These are phyloP conservation scores for Trametes cinnabarina DNA, from an alignment of 768 basidiomycete species.

Conservation along the genomic window DNA sequence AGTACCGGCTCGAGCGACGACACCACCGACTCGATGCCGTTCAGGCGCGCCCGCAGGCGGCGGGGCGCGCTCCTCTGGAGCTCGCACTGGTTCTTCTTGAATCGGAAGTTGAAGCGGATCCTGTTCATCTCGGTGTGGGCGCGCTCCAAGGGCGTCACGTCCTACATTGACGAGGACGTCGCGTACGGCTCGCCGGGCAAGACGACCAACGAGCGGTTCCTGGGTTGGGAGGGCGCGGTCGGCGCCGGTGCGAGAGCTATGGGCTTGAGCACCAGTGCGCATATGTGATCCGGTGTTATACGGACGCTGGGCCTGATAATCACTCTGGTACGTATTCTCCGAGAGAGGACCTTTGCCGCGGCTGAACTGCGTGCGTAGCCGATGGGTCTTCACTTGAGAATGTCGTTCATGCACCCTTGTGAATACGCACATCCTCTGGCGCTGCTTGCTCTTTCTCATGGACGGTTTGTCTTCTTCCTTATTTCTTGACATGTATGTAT, in stretches of 20 bases:
- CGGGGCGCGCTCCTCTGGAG: conserved; percentile 90
- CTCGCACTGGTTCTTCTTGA: conserved; percentile 96
- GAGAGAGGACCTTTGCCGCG: background rate
- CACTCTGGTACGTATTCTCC: background rate
- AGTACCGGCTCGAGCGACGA: conserved; percentile 30
- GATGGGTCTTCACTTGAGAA: background rate
- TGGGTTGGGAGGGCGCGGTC: conserved; percentile 73
- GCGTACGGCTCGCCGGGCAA: conserved; percentile 32
- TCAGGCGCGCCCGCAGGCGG: conserved; percentile 48
- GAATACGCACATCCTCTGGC: conserved; percentile 3
- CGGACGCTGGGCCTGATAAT: background rate
- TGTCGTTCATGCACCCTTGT: background rate
- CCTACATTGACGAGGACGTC: conserved; percentile 41
- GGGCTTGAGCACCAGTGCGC: conserved; percentile 47
- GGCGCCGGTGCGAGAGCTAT: conserved; percentile 84
- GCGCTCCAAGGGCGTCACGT: conserved; percentile 57
- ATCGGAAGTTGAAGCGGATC: conserved; percentile 88
- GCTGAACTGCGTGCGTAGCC: conserved; percentile 11
- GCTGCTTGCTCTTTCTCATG: background rate
- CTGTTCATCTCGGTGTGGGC: conserved; percentile 94
- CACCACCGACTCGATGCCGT: conserved; percentile 24
- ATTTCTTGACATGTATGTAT: conserved; percentile 1
- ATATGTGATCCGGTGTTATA: background rate
- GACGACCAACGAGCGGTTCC: conserved; percentile 57
- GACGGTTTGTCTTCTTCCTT: background rate